Evolutionary conservation across 768 basidiomycete species (phyloP).

Genomic region (Suillus placidus): DNA sequence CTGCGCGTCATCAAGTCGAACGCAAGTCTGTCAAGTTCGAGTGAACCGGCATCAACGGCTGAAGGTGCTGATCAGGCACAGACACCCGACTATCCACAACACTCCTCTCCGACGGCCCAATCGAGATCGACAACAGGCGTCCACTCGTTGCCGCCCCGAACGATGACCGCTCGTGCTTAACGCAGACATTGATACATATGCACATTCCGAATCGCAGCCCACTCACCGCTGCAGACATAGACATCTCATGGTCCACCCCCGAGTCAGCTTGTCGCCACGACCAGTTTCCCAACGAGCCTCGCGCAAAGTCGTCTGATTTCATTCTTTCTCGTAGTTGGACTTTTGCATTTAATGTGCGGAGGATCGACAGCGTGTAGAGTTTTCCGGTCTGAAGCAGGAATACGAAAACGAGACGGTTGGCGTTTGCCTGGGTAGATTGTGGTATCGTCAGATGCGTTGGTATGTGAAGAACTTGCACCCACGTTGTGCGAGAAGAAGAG

Average conservation of each 20-base stretch:
- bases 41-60: neutral
- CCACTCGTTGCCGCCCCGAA: neutral
- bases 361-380: conserved; percentile 38
- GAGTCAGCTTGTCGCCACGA: conserved; percentile 31
- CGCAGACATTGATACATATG: neutral
- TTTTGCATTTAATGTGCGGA: conserved; percentile 35
- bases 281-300: conserved; percentile 44
- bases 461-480: conserved; percentile 14
- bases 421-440: conserved; percentile 20
- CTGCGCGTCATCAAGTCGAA: neutral
- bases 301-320: conserved; percentile 43
- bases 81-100: neutral
- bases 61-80: neutral
- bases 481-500: conserved; percentile 39
- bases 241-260: neutral
- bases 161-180: neutral
- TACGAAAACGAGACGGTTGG: conserved; percentile 47
- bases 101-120: neutral
- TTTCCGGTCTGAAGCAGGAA: conserved; percentile 55
- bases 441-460: neutral
- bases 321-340: conserved; percentile 33
- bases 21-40: neutral
- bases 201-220: neutral
- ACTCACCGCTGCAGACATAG: neutral
- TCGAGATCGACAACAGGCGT: neutral